Conservation (phyloP, 1,139 yeast genomes). For the Kodamaea plutei region DNA sequence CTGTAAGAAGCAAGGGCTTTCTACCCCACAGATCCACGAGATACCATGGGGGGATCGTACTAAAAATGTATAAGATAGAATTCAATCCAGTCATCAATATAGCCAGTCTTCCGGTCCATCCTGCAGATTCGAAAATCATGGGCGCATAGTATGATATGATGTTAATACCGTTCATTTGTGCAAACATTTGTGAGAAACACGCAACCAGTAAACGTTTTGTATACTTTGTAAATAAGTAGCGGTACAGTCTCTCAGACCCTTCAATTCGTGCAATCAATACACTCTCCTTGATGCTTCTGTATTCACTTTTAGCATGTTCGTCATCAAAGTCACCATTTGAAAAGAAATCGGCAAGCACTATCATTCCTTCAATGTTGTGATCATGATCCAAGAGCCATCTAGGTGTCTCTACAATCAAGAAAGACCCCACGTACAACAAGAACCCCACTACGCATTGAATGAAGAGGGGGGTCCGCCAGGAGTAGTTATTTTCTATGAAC, state of each 20-base stretch:
- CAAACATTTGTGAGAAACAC: slow-evolving; percentile 86
- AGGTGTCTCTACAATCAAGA: slow-evolving; percentile 80
- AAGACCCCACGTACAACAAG: slow-evolving; percentile 66
- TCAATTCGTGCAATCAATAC: slow-evolving; percentile 64
- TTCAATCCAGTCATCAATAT: slow-evolving; percentile 92
- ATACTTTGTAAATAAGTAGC: slow-evolving; percentile 60
- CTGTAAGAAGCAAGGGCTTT: slow-evolving; percentile 71
- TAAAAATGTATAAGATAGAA: slow-evolving; percentile 64
- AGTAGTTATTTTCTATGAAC: slow-evolving; percentile 45
- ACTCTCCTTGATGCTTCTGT: slow-evolving; percentile 41
- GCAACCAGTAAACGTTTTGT: slow-evolving; percentile 81
- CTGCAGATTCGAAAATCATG: slow-evolving; percentile 89
- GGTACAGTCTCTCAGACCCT: slow-evolving; percentile 63
- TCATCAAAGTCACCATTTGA: slow-evolving; percentile 40
- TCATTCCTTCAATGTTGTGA: slow-evolving; percentile 79
- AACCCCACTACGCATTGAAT: slow-evolving; percentile 76
- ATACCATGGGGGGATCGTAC: slow-evolving; percentile 90
- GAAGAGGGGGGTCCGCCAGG: slow-evolving; percentile 80
- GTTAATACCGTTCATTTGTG: slow-evolving; percentile 90
- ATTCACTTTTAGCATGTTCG: slow-evolving; percentile 20
- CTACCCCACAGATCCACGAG: slow-evolving; percentile 90
- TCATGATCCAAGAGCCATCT: slow-evolving; percentile 87
- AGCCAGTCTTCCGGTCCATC: slow-evolving; percentile 88
- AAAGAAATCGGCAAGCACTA: slow-evolving; percentile 44
- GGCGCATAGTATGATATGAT: slow-evolving; percentile 93